phyloP scores from a whole-genome alignment of 257 asterid species.

The Plectranthus barbatus region DNA sequence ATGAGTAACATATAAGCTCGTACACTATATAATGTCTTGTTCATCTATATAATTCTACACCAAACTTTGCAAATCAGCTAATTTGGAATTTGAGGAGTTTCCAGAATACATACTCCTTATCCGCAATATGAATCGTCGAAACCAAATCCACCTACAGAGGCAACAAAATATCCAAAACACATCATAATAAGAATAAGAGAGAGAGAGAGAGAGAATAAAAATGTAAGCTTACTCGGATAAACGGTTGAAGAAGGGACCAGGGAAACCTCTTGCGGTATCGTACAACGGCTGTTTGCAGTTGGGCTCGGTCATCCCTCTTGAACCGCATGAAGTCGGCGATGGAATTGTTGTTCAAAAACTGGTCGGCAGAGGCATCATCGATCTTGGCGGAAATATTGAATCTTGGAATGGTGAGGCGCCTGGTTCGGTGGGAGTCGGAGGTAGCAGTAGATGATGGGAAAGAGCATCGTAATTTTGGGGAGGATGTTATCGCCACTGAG shows the following conservation, averaged over 20 bases:
- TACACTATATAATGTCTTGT: no score
- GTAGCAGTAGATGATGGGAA: slow-evolving; percentile 36
- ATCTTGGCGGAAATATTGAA: slow-evolving; percentile 29
- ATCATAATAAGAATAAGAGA: not conserved
- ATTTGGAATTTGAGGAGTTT: not conserved
- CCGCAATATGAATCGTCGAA: slow-evolving; percentile 95
- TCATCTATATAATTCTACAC: not conserved
- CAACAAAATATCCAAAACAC: slow-evolving; percentile 5
- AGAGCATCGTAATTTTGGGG: slow-evolving; percentile 34
- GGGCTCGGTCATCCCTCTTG: slow-evolving; percentile 36
- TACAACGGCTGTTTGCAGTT: slow-evolving; percentile 89
- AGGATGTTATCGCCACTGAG: slow-evolving; percentile 37
- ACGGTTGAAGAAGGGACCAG: slow-evolving; percentile 82
- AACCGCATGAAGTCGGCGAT: slow-evolving; percentile 97
- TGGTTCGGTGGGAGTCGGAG: slow-evolving; percentile 24
- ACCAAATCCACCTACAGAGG: slow-evolving; percentile 83
- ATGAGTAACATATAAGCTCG: no score
- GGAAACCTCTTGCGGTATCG: slow-evolving; percentile 84
- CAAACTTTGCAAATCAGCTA: not conserved
- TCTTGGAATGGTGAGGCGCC: slow-evolving; percentile 21
- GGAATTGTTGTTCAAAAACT: slow-evolving; percentile 58
- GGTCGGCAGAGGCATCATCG: slow-evolving; percentile 44
- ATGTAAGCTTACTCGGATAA: slow-evolving; percentile 48
- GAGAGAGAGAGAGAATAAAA: not conserved
- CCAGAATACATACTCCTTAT: slow-evolving; percentile 66